These are phyloP conservation scores for Coelastrella sp. DNA, from an alignment of 139 green algal genomes.

Conservation along the genomic window DNA sequence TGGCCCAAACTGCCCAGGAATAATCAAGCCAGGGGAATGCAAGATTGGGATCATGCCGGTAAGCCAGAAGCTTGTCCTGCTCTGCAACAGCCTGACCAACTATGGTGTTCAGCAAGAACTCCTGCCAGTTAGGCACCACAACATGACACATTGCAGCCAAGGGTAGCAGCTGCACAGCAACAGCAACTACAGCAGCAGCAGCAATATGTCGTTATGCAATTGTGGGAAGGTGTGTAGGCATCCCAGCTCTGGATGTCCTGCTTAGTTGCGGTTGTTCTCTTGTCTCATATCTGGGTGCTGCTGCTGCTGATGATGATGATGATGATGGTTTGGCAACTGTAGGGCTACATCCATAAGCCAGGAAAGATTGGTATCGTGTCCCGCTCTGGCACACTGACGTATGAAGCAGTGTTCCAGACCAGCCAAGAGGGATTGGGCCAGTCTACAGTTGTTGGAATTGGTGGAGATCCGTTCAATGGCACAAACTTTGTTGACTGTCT, in stretches of 20 bases:
- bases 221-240: too few relatives aligned
- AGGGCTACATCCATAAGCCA: slow-evolving; percentile 98
- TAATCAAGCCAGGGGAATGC: slow-evolving; percentile 98
- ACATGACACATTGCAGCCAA: too few relatives aligned
- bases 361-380: slow-evolving; percentile 97
- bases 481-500: slow-evolving; percentile 99
- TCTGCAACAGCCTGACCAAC: too few relatives aligned
- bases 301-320: background rate
- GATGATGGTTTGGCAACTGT: slow-evolving; percentile 51
- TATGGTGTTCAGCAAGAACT: too few relatives aligned
- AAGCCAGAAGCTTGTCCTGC: too few relatives aligned
- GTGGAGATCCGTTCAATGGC: slow-evolving; percentile 94
- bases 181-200: too few relatives aligned
- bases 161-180: too few relatives aligned
- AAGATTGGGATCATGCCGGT: slow-evolving; percentile 99
- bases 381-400: slow-evolving; percentile 97
- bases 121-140: too few relatives aligned
- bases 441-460: slow-evolving; percentile 96
- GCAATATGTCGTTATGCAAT: too few relatives aligned
- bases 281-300: background rate
- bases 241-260: too few relatives aligned
- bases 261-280: too few relatives aligned
- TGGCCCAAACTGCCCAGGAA: slow-evolving; percentile 98
- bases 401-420: slow-evolving; percentile 98
- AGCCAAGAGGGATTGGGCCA: slow-evolving; percentile 94